Base-by-base conservation (phyloP, 2,329 filamentous ascomycete species). In the Nigrospora sphaerica region DNA sequence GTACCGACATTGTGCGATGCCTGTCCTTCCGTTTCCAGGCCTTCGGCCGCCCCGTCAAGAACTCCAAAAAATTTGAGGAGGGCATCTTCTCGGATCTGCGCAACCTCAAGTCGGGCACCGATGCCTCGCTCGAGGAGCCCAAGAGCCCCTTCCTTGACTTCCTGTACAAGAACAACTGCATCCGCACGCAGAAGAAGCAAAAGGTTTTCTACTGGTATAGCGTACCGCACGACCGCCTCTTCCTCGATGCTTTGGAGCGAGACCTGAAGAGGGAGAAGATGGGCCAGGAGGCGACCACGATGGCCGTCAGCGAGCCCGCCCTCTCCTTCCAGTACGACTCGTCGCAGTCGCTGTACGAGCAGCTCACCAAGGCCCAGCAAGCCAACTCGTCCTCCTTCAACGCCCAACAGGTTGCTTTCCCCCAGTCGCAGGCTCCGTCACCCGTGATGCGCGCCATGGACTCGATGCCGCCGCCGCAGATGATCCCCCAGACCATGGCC, bases 161-260 rank as follows among this genome's bases (percentile, higher is more conserved):
- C 67, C 78, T 98, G 39, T 98, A 98, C 82, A 98, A 98, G 80
- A 98, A 98, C 80, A 98, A 98, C 76, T 98, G 93, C 78, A 98
- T 98, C 59, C 85, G 93, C 58, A 98, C 93, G 34, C 93, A 98
- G 70, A 98, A 98, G 83, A 98, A 98, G 79, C 93, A 98, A 65
- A 98, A 98, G 77, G 93, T 98, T 55, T 98, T 98, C 64, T 98
- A 97, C 74, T 98, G 93, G 93, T 98, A 97, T 72, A 96, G 91
- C 73, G 93, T 98, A 41, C 93, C 93, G 1, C 93, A 98, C 67
- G 93, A 98, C 70, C 83, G 93, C 46, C 82, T 98, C 44, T 98
- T 98, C 72, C 84, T 98, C 57, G 93, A 98, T 72, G 93, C 93
- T 35, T 76, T 98, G 58, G 93, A 98, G 77, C 86, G 93, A 54